Evolutionary conservation across 768 basidiomycete genomes (phyloP).

Genomic region (Lactifluus volemus): DNA sequence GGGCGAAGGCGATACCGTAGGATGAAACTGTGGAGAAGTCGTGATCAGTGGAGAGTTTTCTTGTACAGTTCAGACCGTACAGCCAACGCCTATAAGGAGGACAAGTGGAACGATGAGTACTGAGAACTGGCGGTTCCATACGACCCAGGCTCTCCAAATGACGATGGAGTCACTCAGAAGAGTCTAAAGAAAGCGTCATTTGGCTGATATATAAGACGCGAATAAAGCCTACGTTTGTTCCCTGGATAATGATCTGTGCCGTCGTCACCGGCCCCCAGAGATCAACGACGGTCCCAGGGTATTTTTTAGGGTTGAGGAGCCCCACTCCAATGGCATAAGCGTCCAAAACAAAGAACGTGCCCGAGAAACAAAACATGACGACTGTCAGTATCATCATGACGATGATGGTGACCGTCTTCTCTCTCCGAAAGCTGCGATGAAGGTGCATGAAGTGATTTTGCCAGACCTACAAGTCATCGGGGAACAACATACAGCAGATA

Average conservation of each 20-base stretch:
- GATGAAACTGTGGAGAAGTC: slow-evolving; percentile 1
- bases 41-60: neutral
- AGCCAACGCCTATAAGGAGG: slow-evolving; percentile 8
- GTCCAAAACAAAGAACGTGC: slow-evolving; percentile 1
- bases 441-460: neutral
- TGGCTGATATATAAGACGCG: neutral
- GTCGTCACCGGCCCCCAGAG: neutral
- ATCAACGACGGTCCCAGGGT: neutral
- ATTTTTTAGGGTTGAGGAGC: neutral
- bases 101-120: slow-evolving; percentile 5
- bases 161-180: slow-evolving; percentile 13
- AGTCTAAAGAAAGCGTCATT: neutral
- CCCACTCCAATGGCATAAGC: neutral
- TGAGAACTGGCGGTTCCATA: slow-evolving; percentile 3
- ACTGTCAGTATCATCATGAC: slow-evolving; percentile 6
- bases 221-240: neutral
- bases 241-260: neutral
- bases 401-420: neutral
- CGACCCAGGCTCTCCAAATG: slow-evolving; percentile 17
- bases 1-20: neutral
- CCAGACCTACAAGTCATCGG: neutral
- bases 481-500: slow-evolving; percentile 10
- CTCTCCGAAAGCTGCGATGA: neutral
- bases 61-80: neutral
- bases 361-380: slow-evolving; percentile 11